Evolutionary conservation across 805 yeast species (phyloP).

Genomic region (Saccharomycopsis microspora): DNA sequence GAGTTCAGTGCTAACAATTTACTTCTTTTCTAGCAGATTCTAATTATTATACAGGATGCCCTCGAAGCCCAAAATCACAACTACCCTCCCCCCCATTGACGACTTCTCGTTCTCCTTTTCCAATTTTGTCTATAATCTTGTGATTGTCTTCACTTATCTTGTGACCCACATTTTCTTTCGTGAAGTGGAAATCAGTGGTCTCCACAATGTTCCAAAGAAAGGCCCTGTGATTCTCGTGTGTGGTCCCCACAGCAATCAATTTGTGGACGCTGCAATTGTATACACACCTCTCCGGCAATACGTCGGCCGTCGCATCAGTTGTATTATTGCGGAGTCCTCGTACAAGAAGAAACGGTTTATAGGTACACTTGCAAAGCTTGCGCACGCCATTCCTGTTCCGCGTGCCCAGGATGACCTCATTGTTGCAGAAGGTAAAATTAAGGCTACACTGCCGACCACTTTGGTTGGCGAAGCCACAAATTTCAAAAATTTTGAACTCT

Average conservation of each 20-base stretch:
- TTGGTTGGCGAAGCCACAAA: slow-evolving; percentile 42
- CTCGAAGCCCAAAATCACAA: slow-evolving; percentile 10
- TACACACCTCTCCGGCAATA: slow-evolving; percentile 13
- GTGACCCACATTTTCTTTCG: slow-evolving; percentile 39
- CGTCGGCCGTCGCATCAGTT: slow-evolving; percentile 12
- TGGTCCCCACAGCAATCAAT: slow-evolving; percentile 96
- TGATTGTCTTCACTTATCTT: slow-evolving; percentile 20
- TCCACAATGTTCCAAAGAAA: slow-evolving; percentile 42
- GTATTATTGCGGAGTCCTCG: slow-evolving; percentile 62
- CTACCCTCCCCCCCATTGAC: slow-evolving; percentile 17
- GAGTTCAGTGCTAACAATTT: no score
- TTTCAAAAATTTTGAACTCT: slow-evolving; percentile 44
- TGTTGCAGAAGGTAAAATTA: slow-evolving; percentile 55
- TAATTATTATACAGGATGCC: neutral
- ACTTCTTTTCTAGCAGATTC: neutral
- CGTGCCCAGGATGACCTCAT: slow-evolving; percentile 79
- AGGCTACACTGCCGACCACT: slow-evolving; percentile 33
- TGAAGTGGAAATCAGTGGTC: slow-evolving; percentile 65
- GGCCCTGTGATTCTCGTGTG: slow-evolving; percentile 91
- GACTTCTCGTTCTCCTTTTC: slow-evolving; percentile 7
- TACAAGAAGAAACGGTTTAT: slow-evolving; percentile 46
- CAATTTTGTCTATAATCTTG: slow-evolving; percentile 12
- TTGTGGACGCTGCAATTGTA: slow-evolving; percentile 35
- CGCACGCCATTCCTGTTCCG: slow-evolving; percentile 78
- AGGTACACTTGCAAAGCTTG: slow-evolving; percentile 63